Percentiles rank a stretch among this genome's conserved stretches.
Evolutionary conservation across 2,329 filamentous ascomycete genomes (phyloP).

Genomic region (Neophaeococcomyces aloes): DNA sequence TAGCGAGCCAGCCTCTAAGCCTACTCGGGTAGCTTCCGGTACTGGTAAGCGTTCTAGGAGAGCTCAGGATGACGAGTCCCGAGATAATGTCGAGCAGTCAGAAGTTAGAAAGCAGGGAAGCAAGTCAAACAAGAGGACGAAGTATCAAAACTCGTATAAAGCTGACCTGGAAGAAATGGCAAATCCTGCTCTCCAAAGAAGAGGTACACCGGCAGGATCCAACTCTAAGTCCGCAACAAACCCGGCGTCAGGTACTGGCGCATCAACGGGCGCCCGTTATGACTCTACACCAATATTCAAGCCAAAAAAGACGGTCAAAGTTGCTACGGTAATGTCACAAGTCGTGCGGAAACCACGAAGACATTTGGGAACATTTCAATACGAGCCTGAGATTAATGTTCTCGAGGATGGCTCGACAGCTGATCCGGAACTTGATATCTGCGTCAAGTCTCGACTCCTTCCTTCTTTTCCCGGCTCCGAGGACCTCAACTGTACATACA

Average conservation of each 20-base stretch:
- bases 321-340: constrained; percentile 60
- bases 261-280: constrained; percentile 3
- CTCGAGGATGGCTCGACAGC: constrained; percentile 22
- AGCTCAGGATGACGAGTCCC: constrained; percentile 63
- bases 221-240: constrained; percentile 11
- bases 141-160: constrained; percentile 21
- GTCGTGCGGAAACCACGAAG: constrained; percentile 60
- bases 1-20: constrained; percentile 29
- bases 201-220: constrained; percentile 11
- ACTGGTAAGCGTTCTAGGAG: constrained; percentile 54
- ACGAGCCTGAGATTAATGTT: constrained; percentile 54
- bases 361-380: constrained; percentile 77
- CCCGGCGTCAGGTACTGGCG: constrained; percentile 7
- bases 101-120: constrained; percentile 13
- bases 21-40: constrained; percentile 34
- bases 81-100: constrained; percentile 55
- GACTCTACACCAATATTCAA: constrained; percentile 39
- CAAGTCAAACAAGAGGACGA: constrained; percentile 16
- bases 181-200: not conserved
- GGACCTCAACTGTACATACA: constrained; percentile 82
- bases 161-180: constrained; percentile 17
- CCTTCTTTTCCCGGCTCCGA: constrained; percentile 55
- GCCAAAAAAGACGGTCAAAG: constrained; percentile 56
- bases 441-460: constrained; percentile 56
- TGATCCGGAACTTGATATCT: constrained; percentile 48